phyloP scores from a whole-genome alignment of 805 yeast species.

The Hanseniaspora taiwanica region DNA sequence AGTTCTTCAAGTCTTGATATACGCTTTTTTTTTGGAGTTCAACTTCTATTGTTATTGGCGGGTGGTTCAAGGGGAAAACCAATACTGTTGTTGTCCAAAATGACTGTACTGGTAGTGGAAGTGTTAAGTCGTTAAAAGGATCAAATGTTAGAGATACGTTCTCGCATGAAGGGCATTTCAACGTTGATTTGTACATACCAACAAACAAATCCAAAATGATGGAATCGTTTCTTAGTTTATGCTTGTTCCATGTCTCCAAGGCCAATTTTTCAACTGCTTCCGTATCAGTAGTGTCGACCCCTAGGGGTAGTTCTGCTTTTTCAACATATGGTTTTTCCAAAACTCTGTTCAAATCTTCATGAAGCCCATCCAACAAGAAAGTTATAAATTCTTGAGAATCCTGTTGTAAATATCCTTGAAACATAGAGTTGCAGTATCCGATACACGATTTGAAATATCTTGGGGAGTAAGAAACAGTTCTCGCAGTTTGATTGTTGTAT shows the following conservation, averaged over 20 bases:
- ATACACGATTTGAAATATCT: constrained; percentile 64
- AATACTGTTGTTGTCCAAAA: constrained; percentile 57
- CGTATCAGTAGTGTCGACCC: constrained; percentile 42
- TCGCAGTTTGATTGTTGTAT: constrained; percentile 26
- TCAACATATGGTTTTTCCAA: constrained; percentile 74
- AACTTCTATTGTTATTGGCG: constrained; percentile 45
- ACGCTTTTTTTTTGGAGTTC: constrained; percentile 58
- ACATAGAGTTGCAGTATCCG: constrained; percentile 70
- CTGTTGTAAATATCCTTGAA: constrained; percentile 80
- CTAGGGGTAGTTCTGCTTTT: constrained; percentile 63
- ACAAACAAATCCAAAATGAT: constrained; percentile 75
- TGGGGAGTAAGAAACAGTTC: constrained; percentile 31
- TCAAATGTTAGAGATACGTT: constrained; percentile 82
- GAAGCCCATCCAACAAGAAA: constrained; percentile 78
- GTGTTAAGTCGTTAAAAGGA: constrained; percentile 80
- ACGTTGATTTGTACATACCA: constrained; percentile 81
- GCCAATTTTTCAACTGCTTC: constrained; percentile 52
- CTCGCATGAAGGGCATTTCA: constrained; percentile 74
- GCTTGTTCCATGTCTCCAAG: constrained; percentile 64
- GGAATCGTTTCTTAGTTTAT: constrained; percentile 71
- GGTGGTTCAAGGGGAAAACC: constrained; percentile 45
- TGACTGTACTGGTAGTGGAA: constrained; percentile 71
- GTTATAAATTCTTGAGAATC: constrained; percentile 93
- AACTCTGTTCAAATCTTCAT: constrained; percentile 84
- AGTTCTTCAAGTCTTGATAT: constrained; percentile 46